Evolutionary conservation across 768 basidiomycete species (phyloP), one percentile per base, ranked within the genome.

Genomic region (Cystobasidium onofrii): DNA sequence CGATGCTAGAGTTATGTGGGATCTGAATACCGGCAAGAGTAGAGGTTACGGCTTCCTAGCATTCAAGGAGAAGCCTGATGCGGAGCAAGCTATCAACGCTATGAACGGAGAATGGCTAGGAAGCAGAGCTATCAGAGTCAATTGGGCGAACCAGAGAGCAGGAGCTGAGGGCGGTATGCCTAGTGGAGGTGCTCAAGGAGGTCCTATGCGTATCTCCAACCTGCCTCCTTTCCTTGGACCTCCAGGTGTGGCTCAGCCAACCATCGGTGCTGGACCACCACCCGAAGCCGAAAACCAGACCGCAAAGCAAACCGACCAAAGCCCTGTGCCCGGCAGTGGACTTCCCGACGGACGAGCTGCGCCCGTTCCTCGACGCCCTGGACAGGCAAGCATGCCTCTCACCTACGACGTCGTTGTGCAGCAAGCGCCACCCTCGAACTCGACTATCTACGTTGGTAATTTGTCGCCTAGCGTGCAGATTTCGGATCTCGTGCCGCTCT

Each of bases 61-160:
- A 1, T 98, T 97, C 86, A 87, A 95, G 79, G 96, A 99, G 85
- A 94, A 95, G 83, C 92, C 95, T 65, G 96, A 99, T 79, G 96
- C 96, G 36, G 96, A 99, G 81, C 96, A 98, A 82, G 96, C 96
- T 52, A 99, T 99, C 81, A 90, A 91, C 36, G 94, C 95, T 75
- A 99, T 99, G 96, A 99, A 99, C 80, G 96, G 96, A 73, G 95
- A 99, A 85, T 99, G 92, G 92, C 86, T 99, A 43, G 96, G 96
- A 62, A 92, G 92, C 34, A 88, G 96, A 75, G 96, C 96, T 75
- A 99, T 99, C 80, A 89, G 96, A 77, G 95, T 98, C 82, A 99
- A 99, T 84, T 99, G 95, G 95, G 96, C 96, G 67, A 98, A 98
- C 84, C 95, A 98, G 83, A 97, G 98, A 85, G 97, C 94, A 20